Evolutionary conservation across 495 filamentous ascomycete species (phyloP).

Genomic region (Hypoxylon fuscum): DNA sequence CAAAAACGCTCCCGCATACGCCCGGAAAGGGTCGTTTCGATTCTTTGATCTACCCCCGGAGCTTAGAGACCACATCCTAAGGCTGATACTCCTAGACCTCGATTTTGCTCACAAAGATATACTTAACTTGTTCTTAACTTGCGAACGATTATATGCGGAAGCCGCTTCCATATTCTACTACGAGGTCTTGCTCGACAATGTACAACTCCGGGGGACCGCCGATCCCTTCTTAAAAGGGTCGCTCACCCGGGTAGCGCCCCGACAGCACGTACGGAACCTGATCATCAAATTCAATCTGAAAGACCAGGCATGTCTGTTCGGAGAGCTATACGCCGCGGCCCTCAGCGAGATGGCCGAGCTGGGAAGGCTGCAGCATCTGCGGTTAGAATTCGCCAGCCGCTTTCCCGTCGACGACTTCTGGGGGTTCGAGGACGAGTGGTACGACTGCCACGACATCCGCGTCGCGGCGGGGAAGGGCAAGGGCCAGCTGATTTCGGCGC

Average conservation of each 20-base stretch:
- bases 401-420: slow-evolving; percentile 35
- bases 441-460: slow-evolving; percentile 10
- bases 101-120: slow-evolving; percentile 23
- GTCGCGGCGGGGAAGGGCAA: slow-evolving; percentile 4
- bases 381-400: slow-evolving; percentile 28
- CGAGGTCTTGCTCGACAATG: slow-evolving; percentile 32
- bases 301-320: slow-evolving; percentile 29
- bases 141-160: slow-evolving; percentile 33
- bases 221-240: slow-evolving; percentile 28
- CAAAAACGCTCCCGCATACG: slow-evolving; percentile 5
- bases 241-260: slow-evolving; percentile 25
- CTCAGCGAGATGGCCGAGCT: slow-evolving; percentile 30
- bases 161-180: slow-evolving; percentile 41
- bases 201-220: slow-evolving; percentile 10
- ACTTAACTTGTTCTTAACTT: slow-evolving; percentile 31
- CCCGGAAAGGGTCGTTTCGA: slow-evolving; percentile 34
- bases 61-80: slow-evolving; percentile 35
- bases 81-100: slow-evolving; percentile 17
- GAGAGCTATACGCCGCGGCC: slow-evolving; percentile 18
- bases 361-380: slow-evolving; percentile 32
- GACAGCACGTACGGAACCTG: slow-evolving; percentile 33
- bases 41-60: slow-evolving; percentile 45
- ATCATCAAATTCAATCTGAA: slow-evolving; percentile 30
- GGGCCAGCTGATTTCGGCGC: slow-evolving; percentile 1
- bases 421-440: slow-evolving; percentile 26